These are phyloP conservation scores for Clarkia xantiana DNA, from an alignment of 345 rosid genomes.

Conservation along the genomic window DNA sequence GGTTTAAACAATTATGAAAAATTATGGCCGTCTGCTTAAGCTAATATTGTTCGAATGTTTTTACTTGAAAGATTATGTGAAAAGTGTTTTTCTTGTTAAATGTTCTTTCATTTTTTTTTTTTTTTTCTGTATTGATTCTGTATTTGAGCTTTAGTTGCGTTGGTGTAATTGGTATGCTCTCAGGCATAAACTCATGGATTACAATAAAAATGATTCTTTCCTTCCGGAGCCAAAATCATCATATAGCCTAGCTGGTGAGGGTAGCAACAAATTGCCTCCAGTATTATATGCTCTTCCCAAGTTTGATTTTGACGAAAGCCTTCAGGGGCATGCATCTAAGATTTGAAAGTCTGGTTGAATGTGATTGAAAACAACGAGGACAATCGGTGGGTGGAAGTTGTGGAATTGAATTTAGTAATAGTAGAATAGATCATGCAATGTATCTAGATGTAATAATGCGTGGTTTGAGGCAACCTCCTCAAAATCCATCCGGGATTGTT, in stretches of 20 bases:
- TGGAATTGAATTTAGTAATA: constrained; percentile 62
- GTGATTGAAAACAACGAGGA: constrained; percentile 49
- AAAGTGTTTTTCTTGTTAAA: background rate
- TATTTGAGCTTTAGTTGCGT: constrained; percentile 1
- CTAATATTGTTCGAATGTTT: background rate
- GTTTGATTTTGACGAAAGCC: constrained; percentile 82
- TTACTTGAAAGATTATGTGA: background rate
- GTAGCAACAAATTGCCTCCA: constrained; percentile 28
- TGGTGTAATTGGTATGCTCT: background rate
- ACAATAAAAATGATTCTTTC: constrained; percentile 82
- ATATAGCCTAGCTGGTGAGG: constrained; percentile 87
- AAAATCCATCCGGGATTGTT: no score
- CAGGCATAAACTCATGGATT: constrained; percentile 93
- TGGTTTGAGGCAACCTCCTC: constrained; percentile 64
- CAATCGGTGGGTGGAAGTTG: constrained; percentile 65
- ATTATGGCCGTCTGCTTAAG: no score
- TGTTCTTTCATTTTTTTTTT: background rate
- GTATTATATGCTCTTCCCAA: constrained; percentile 29
- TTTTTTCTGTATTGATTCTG: background rate
- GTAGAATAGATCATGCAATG: constrained; percentile 72
- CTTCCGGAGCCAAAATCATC: constrained; percentile 89
- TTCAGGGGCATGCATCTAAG: constrained; percentile 38
- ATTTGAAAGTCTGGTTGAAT: constrained; percentile 29
- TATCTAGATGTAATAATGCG: constrained; percentile 75
- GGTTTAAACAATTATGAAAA: no score